Conservation (phyloP, 352 stramenopile genomes). For the Globisporangium paroecandrum region DNA sequence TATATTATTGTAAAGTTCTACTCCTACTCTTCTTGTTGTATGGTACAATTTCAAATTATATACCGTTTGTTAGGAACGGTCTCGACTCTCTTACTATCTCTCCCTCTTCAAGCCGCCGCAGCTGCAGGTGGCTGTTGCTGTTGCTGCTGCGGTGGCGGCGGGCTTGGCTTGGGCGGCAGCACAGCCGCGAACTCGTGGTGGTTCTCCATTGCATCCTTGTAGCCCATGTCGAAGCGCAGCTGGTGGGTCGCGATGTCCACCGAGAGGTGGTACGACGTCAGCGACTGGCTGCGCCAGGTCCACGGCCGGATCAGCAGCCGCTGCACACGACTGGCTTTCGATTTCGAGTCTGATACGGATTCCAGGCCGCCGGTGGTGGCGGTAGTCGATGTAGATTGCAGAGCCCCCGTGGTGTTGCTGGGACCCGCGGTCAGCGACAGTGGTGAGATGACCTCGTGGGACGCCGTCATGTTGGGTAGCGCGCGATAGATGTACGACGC, state of each 20-base stretch:
- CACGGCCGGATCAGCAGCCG: slow-evolving; percentile 59
- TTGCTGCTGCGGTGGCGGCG: neutral
- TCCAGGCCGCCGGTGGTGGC: neutral
- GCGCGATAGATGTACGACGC: slow-evolving; percentile 41
- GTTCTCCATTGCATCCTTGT: slow-evolving; percentile 52
- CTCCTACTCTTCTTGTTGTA: neutral
- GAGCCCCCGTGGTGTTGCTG: slow-evolving; percentile 10
- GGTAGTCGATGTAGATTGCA: neutral
- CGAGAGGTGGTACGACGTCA: slow-evolving; percentile 55
- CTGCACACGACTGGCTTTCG: slow-evolving; percentile 13
- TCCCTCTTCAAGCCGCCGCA: no score
- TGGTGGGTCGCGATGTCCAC: slow-evolving; percentile 51
- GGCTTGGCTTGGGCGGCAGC: slow-evolving; percentile 25
- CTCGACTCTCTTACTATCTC: neutral
- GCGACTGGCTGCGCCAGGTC: slow-evolving; percentile 52
- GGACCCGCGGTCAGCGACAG: slow-evolving; percentile 17
- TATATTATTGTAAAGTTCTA: neutral
- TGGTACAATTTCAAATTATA: slow-evolving; percentile 1
- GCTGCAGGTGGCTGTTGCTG: neutral
- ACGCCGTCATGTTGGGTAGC: slow-evolving; percentile 39
- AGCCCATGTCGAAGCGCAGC: slow-evolving; percentile 54
- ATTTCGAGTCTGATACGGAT: neutral
- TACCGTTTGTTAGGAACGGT: neutral
- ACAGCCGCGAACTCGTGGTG: slow-evolving; percentile 47
- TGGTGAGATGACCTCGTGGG: slow-evolving; percentile 47